Conservation (phyloP, 2,329 filamentous ascomycete species). For the Fusarium metavorans region DNA sequence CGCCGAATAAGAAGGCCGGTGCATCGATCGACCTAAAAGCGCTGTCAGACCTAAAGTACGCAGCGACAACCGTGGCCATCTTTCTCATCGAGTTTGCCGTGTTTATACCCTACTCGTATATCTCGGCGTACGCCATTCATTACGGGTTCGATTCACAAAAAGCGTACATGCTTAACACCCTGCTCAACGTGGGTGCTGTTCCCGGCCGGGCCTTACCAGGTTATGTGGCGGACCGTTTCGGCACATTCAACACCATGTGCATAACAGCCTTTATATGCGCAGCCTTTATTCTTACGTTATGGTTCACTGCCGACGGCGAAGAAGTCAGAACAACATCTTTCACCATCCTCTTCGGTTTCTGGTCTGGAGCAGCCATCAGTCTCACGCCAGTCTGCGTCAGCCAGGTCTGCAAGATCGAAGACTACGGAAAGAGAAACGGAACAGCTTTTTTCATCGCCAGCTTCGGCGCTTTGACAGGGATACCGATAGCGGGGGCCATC, state of each 20-base stretch:
- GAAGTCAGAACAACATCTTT: conserved; percentile 69
- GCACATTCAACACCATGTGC: conserved; percentile 78
- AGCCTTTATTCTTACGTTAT: conserved; percentile 65
- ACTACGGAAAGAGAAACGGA: conserved; percentile 77
- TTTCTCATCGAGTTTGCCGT: conserved; percentile 70
- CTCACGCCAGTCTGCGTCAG: conserved; percentile 79
- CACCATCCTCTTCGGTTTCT: conserved; percentile 75
- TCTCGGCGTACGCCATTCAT: conserved; percentile 71
- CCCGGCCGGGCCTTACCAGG: conserved; percentile 77
- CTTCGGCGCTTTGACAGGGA: conserved; percentile 67
- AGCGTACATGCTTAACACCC: conserved; percentile 75
- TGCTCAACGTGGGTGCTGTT: conserved; percentile 77
- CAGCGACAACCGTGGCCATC: conserved; percentile 63
- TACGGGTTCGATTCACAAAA: conserved; percentile 61
- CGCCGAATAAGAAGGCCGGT: conserved; percentile 58
- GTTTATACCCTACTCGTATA: conserved; percentile 76
- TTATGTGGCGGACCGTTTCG: conserved; percentile 71
- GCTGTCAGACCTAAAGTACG: conserved; percentile 63
- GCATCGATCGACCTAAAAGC: conserved; percentile 63
- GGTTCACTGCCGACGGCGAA: conserved; percentile 62
- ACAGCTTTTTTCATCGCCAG: conserved; percentile 77
- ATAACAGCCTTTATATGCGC: conserved; percentile 63
- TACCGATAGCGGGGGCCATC: conserved; percentile 67
- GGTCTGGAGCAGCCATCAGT: conserved; percentile 76
- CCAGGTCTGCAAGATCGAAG: conserved; percentile 75